Evolutionary conservation across 768 basidiomycete species (phyloP).

Genomic region (Thelephora aurantiotincta): DNA sequence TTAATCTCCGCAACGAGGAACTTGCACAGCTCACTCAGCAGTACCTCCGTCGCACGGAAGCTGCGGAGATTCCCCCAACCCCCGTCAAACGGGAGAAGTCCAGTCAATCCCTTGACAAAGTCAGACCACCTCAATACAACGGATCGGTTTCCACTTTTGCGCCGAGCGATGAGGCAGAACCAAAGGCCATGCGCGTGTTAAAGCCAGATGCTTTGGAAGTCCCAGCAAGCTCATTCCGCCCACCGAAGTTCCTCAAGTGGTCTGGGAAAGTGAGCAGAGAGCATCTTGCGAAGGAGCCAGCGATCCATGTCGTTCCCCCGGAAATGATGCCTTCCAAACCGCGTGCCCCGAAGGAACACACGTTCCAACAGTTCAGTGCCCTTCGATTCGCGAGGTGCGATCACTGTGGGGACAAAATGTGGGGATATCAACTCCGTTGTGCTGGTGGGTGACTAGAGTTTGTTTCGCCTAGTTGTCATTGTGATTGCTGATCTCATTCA

Average conservation of each 20-base stretch:
- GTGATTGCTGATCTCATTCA: conserved; percentile 15
- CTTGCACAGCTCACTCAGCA: conserved; percentile 79
- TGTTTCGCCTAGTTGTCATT: conserved; percentile 1
- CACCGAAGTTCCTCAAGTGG: conserved; percentile 59
- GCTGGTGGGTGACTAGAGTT: conserved; percentile 40
- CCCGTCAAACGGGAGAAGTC: not conserved
- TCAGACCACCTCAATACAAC: not conserved
- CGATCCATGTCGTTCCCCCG: conserved; percentile 6
- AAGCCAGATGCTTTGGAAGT: conserved; percentile 23
- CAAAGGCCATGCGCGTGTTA: conserved; percentile 24
- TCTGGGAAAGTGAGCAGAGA: conserved; percentile 39
- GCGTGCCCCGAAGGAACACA: conserved; percentile 38
- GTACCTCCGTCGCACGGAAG: conserved; percentile 67
- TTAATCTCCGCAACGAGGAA: conserved; percentile 88
- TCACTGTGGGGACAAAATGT: conserved; percentile 95
- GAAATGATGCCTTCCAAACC: conserved; percentile 12
- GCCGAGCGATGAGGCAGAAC: conserved; percentile 31
- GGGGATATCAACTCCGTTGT: conserved; percentile 92
- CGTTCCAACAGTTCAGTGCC: conserved; percentile 81
- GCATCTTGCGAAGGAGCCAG: conserved; percentile 11
- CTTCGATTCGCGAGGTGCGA: conserved; percentile 88
- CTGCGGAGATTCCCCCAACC: conserved; percentile 4
- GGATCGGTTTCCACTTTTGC: not conserved
- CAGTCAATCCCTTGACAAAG: not conserved
- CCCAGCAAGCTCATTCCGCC: conserved; percentile 34